phyloP scores from a whole-genome alignment of 129 eudicot genomes.

The Arctium minus region DNA sequence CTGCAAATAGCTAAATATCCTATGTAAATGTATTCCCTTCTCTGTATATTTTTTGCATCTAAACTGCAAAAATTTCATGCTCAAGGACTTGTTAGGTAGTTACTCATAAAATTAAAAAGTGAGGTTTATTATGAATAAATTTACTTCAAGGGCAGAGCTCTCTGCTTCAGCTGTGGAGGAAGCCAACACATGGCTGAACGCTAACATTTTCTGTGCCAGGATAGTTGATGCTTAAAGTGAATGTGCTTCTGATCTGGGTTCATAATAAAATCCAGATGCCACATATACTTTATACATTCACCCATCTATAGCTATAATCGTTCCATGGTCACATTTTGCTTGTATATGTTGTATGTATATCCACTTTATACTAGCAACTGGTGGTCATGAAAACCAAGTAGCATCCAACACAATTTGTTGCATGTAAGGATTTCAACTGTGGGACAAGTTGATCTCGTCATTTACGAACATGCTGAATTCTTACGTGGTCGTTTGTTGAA shows the following conservation, averaged over 20 bases:
- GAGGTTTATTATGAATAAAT: background rate
- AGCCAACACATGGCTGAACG: background rate
- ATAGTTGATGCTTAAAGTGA: background rate
- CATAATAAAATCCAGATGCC: background rate
- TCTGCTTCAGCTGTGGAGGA: background rate
- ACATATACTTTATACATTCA: background rate
- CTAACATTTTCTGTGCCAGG: too few relatives aligned
- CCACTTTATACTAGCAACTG: background rate
- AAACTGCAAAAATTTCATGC: background rate
- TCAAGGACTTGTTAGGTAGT: background rate
- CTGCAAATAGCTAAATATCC: too few relatives aligned
- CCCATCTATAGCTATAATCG: background rate
- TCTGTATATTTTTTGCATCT: too few relatives aligned
- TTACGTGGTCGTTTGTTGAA: conserved; percentile 6
- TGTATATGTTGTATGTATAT: background rate
- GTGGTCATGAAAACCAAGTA: conserved; percentile 11
- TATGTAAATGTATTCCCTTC: too few relatives aligned
- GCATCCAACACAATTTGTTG: background rate
- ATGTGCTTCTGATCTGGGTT: background rate
- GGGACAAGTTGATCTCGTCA: conserved; percentile 5
- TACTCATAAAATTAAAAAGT: background rate
- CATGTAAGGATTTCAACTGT: background rate
- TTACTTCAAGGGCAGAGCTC: background rate
- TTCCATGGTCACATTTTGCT: background rate
- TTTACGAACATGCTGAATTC: background rate